Evolutionary conservation across 371 early-diverging fungal species (phyloP).

Genomic region (Basidiobolus meristosporus): DNA sequence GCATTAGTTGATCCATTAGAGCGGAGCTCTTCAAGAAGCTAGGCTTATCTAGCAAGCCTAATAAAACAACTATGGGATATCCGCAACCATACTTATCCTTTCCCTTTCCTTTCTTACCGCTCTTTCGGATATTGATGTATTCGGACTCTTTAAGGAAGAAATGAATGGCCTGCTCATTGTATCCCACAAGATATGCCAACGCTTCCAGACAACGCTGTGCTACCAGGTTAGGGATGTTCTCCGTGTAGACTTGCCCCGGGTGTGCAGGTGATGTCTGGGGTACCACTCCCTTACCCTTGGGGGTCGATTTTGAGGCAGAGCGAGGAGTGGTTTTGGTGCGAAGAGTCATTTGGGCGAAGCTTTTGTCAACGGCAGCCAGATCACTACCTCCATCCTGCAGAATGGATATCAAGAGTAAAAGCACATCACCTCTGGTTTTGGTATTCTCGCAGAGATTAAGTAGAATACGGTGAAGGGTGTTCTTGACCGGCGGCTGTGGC

Average conservation of each 20-base stretch:
- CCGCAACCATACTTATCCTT: slow-evolving; percentile 53
- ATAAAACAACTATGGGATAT: slow-evolving; percentile 71
- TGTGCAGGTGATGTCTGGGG: too few species aligned
- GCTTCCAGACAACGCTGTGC: slow-evolving; percentile 76
- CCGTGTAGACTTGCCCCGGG: too few species aligned
- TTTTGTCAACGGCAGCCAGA: slow-evolving; percentile 52
- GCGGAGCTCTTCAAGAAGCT: slow-evolving; percentile 48
- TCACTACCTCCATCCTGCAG: slow-evolving; percentile 69
- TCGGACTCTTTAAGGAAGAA: slow-evolving; percentile 65
- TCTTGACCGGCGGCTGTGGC: slow-evolving; percentile 47
- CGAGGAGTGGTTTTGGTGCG: slow-evolving; percentile 17
- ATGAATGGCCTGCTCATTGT: slow-evolving; percentile 36
- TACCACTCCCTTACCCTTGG: too few species aligned
- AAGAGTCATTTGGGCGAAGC: slow-evolving; percentile 55
- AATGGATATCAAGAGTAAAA: slow-evolving; percentile 68
- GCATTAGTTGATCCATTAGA: slow-evolving; percentile 79
- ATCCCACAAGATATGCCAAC: slow-evolving; percentile 44
- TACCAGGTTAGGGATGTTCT: slow-evolving; percentile 59
- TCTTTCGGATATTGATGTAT: slow-evolving; percentile 21
- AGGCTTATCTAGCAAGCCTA: slow-evolving; percentile 68
- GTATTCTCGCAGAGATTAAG: slow-evolving; percentile 81
- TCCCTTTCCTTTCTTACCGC: slow-evolving; percentile 28
- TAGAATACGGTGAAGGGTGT: slow-evolving; percentile 40
- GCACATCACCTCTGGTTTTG: slow-evolving; percentile 64
- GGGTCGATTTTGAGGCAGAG: slow-evolving; percentile 5